Conservation (phyloP, 2,329 filamentous ascomycete genomes). For the Calycina marina region DNA sequence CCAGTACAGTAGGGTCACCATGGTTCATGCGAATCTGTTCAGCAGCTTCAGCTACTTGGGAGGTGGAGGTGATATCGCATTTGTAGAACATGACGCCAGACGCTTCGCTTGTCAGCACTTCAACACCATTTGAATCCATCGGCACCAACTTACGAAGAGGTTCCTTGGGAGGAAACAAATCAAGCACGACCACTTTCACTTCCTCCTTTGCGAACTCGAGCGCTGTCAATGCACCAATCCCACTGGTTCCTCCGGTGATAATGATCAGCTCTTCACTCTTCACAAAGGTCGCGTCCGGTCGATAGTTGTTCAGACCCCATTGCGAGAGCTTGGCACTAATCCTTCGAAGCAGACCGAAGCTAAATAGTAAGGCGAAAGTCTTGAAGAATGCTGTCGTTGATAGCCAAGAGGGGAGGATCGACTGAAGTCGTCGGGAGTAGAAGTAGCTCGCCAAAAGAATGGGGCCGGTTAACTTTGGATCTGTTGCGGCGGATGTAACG, state of each 20-base stretch:
- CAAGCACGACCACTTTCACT: slow-evolving; percentile 55
- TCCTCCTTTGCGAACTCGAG: slow-evolving; percentile 45
- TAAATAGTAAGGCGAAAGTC: slow-evolving; percentile 10
- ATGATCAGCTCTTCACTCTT: slow-evolving; percentile 57
- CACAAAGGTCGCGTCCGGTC: slow-evolving; percentile 35
- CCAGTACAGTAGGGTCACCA: slow-evolving; percentile 52
- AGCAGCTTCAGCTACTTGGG: slow-evolving; percentile 36
- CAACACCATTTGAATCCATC: neutral
- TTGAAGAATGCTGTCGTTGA: slow-evolving; percentile 9
- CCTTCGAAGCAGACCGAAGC: slow-evolving; percentile 33
- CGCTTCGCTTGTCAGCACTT: slow-evolving; percentile 19
- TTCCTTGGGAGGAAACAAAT: slow-evolving; percentile 40
- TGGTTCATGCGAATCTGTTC: slow-evolving; percentile 36
- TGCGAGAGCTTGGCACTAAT: slow-evolving; percentile 37
- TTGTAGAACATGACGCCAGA: slow-evolving; percentile 47
- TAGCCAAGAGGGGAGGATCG: slow-evolving; percentile 10
- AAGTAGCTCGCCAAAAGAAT: slow-evolving; percentile 15
- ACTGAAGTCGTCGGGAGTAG: slow-evolving; percentile 13
- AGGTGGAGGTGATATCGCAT: slow-evolving; percentile 49
- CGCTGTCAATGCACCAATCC: slow-evolving; percentile 55
- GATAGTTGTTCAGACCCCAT: slow-evolving; percentile 33
- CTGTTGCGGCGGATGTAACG: slow-evolving; percentile 6
- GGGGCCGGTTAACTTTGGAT: slow-evolving; percentile 11
- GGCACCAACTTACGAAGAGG: slow-evolving; percentile 9
- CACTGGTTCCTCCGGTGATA: slow-evolving; percentile 60